Evolutionary conservation across 73 alveolate genomes (phyloP).

Genomic region (Durusdinium trenchii): DNA sequence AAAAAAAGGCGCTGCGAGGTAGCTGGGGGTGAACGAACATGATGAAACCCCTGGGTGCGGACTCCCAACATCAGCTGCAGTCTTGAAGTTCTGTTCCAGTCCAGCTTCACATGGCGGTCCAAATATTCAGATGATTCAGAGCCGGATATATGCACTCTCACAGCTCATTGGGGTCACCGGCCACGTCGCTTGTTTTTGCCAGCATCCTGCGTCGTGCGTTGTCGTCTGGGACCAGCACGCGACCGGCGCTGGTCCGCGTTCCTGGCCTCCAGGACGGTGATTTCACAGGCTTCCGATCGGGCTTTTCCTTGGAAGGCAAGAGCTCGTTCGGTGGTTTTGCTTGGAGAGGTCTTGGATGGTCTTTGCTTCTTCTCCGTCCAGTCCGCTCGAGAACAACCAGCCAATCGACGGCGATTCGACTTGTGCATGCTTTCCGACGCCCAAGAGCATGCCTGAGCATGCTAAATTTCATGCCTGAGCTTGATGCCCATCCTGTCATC

Average conservation of each 20-base stretch:
- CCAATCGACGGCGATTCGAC: too few species aligned
- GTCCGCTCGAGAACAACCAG: neutral
- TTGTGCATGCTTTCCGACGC: neutral
- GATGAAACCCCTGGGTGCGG: neutral
- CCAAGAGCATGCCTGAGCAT: neutral
- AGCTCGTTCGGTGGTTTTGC: neutral
- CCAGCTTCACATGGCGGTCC: neutral
- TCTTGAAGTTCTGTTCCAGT: neutral
- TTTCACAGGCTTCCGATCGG: conserved; percentile 49
- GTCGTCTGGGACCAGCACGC: neutral
- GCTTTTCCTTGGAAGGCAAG: conserved; percentile 42
- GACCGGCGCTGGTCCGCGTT: neutral
- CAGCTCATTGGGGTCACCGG: neutral
- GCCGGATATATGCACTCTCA: too few species aligned
- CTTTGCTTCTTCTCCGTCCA: neutral
- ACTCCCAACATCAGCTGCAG: neutral
- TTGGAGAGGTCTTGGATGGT: neutral
- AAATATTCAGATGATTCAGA: neutral
- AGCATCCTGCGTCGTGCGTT: neutral
- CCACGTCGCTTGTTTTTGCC: conserved; percentile 10
- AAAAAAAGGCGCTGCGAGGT: neutral
- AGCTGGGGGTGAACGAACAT: neutral
- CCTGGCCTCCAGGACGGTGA: conserved; percentile 35
- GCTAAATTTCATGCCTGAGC: neutral
- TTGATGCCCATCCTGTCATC: conserved; percentile 57